Evolutionary conservation across 768 basidiomycete species (phyloP).

Genomic region (Heimioporus sp.): DNA sequence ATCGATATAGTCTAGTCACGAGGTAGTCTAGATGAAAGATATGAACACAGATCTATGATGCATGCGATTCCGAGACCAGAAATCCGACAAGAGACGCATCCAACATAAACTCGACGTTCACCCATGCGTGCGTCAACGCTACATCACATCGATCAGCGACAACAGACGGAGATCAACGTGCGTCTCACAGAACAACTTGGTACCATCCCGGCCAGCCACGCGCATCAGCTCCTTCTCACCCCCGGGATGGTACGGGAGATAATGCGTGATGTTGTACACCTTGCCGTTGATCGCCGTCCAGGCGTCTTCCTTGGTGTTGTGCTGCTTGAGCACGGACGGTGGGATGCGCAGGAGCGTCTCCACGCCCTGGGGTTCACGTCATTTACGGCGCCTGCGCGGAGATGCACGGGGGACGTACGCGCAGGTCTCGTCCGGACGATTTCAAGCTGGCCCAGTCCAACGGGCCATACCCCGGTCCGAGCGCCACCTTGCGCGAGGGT

Average conservation of each 20-base stretch:
- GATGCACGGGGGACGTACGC: slow-evolving; percentile 45
- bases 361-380: slow-evolving; percentile 52
- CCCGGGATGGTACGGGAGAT: slow-evolving; percentile 89
- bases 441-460: slow-evolving; percentile 94
- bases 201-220: slow-evolving; percentile 92
- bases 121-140: slow-evolving; percentile 96
- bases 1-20: not conserved
- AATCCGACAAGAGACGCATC: slow-evolving; percentile 92
- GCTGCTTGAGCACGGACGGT: slow-evolving; percentile 48
- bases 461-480: slow-evolving; percentile 88
- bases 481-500: slow-evolving; percentile 36
- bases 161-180: not conserved
- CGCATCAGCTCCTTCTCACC: slow-evolving; percentile 94
- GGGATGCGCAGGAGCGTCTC: slow-evolving; percentile 67
- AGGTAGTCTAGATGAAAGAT: not conserved
- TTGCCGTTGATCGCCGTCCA: slow-evolving; percentile 93
- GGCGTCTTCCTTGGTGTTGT: slow-evolving; percentile 51
- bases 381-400: too few species aligned
- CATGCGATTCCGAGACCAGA: slow-evolving; percentile 66
- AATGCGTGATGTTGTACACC: slow-evolving; percentile 95
- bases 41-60: slow-evolving; percentile 30
- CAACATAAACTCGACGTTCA: slow-evolving; percentile 94
- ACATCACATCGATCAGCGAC: slow-evolving; percentile 2
- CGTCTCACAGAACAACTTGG: slow-evolving; percentile 83
- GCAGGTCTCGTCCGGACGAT: slow-evolving; percentile 72